Percentiles rank a stretch among this genome's conserved stretches.
These are phyloP conservation scores for Teunomyces funiuensis DNA, from an alignment of 805 yeast species.

Conservation along the genomic window DNA sequence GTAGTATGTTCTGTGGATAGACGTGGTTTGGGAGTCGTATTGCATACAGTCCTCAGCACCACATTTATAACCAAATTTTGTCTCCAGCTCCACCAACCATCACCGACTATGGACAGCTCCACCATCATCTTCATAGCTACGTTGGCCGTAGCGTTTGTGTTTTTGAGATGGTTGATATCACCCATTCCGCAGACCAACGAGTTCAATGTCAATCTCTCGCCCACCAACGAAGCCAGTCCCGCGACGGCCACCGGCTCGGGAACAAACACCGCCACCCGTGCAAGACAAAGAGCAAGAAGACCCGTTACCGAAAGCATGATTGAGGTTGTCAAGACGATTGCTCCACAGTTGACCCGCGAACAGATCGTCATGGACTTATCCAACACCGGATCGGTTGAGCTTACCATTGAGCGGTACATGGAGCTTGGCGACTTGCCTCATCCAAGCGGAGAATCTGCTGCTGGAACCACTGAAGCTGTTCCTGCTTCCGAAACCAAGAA, in stretches of 20 bases:
- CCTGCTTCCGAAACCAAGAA: not conserved
- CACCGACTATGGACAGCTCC: constrained; percentile 51
- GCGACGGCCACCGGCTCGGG: constrained; percentile 12
- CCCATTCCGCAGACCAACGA: constrained; percentile 49
- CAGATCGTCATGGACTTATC: constrained; percentile 76
- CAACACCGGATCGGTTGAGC: constrained; percentile 76
- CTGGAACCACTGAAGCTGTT: not conserved
- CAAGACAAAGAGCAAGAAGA: constrained; percentile 33
- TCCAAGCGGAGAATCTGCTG: constrained; percentile 42
- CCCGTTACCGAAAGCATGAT: constrained; percentile 71
- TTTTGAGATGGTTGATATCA: constrained; percentile 64
- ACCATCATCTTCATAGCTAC: constrained; percentile 50
- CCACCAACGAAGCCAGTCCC: constrained; percentile 8
- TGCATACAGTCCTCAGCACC: not conserved
- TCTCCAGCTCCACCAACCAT: too few species aligned
- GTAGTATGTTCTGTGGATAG: too few species aligned
- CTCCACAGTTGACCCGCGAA: constrained; percentile 65
- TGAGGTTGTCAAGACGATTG: constrained; percentile 79
- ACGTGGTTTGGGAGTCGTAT: too few species aligned
- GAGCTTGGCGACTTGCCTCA: constrained; percentile 58
- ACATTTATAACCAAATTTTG: too few species aligned
- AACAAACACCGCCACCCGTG: constrained; percentile 10
- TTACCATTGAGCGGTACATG: constrained; percentile 71
- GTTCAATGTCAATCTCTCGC: constrained; percentile 8
- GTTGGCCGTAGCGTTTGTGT: constrained; percentile 52